These are phyloP conservation scores for Aspergillus fructus DNA, from an alignment of 2,329 filamentous ascomycete species.

Conservation along the genomic window DNA sequence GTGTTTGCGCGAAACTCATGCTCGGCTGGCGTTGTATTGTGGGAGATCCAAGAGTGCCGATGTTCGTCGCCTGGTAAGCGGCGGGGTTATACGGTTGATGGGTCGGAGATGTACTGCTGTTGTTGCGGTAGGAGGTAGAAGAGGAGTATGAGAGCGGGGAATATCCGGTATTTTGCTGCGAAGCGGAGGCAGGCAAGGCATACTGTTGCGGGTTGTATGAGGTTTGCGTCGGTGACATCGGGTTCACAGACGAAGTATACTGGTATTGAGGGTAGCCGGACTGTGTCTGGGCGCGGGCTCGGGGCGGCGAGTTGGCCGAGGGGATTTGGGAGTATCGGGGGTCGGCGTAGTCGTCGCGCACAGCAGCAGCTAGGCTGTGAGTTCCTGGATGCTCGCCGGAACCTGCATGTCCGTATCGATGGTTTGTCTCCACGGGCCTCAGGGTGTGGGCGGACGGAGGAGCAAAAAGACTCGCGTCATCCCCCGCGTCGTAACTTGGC, in stretches of 20 bases:
- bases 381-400: conserved; percentile 35
- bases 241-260: conserved; percentile 32
- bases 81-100: conserved; percentile 53
- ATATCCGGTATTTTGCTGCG: conserved; percentile 57
- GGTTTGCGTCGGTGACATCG: conserved; percentile 47
- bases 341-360: conserved; percentile 32
- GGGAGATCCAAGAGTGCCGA: conserved; percentile 29
- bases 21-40: conserved; percentile 35
- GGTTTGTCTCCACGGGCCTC: conserved; percentile 35
- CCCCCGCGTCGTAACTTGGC: conserved; percentile 73
- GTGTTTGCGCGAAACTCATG: conserved; percentile 28
- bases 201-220: conserved; percentile 66
- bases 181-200: conserved; percentile 46
- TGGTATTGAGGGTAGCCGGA: conserved; percentile 51
- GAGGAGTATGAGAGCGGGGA: conserved; percentile 66
- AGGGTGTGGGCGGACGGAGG: conserved; percentile 25
- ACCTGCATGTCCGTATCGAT: conserved; percentile 39
- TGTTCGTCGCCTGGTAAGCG: conserved; percentile 44
- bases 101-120: conserved; percentile 16
- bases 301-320: conserved; percentile 33
- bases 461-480: conserved; percentile 61
- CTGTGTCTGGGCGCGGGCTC: conserved; percentile 44
- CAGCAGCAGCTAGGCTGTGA: conserved; percentile 24
- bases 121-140: conserved; percentile 24
- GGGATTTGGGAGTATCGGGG: conserved; percentile 38